Percentiles rank a stretch among this genome's conserved stretches.
Conservation (phyloP, 768 basidiomycete species). For the Rhodotorula paludigena region DNA sequence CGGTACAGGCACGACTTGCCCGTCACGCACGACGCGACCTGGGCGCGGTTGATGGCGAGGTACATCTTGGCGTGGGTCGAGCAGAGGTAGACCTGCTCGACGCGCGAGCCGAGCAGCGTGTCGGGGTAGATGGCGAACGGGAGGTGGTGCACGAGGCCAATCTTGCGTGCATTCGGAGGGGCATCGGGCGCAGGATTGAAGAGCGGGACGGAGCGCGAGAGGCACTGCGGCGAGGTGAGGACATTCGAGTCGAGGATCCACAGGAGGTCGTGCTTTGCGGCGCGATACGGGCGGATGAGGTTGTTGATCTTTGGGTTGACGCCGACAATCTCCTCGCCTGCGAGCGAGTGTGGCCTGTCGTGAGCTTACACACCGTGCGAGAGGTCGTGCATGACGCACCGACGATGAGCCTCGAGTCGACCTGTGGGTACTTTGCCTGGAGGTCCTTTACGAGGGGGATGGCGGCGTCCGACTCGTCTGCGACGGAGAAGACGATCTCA, state of each 20-base stretch:
- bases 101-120: constrained; percentile 64
- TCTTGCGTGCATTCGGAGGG: constrained; percentile 44
- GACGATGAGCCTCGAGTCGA: constrained; percentile 67
- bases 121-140: constrained; percentile 76
- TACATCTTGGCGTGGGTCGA: constrained; percentile 99
- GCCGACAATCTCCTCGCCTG: constrained; percentile 77
- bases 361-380: too few species aligned
- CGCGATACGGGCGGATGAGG: constrained; percentile 72
- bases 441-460: constrained; percentile 74
- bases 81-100: constrained; percentile 93
- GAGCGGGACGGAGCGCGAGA: constrained; percentile 66
- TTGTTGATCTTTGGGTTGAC: constrained; percentile 98
- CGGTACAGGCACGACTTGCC: constrained; percentile 95
- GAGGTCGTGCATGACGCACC: constrained; percentile 60
- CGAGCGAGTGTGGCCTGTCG: too few species aligned
- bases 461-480: constrained; percentile 82
- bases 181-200: constrained; percentile 55
- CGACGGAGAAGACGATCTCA: constrained; percentile 85
- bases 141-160: constrained; percentile 90
- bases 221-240: constrained; percentile 66
- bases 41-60: constrained; percentile 83
- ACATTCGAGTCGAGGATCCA: constrained; percentile 99
- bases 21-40: constrained; percentile 88
- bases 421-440: constrained; percentile 68
- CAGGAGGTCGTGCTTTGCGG: constrained; percentile 78